Base-by-base conservation (phyloP, 2,329 filamentous ascomycete species). In the Fusarium marasasianum region DNA sequence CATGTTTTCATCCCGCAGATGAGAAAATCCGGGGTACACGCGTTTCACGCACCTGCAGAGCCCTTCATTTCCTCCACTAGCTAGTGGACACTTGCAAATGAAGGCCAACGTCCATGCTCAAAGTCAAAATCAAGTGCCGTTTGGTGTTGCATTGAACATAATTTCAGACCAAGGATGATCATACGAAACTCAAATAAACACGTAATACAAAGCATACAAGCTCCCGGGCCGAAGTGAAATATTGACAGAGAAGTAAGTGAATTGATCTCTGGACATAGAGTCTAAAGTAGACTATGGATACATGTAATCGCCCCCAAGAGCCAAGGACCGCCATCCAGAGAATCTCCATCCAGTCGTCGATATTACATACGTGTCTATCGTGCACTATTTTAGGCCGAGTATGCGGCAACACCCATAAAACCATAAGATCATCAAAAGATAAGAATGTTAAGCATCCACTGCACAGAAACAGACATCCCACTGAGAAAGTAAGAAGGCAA, bases 351-450 rank as follows among this genome's bases (percentile, higher is more conserved):
- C 45, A 64, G 56, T 72, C 66, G 44, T 74, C 68, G 71, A 66
- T 72, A 68, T 68, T 73, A 61, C 62, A 54, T 68, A 51, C 70
- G 48, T 69, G 31, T 69, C 38, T 72, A 69, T 74, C 71, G 62
- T 73, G 54, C 43, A 73, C 66, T 63, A 63, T 68, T 55, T 71
- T 73, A 44, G n/a, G 44, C 59, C 54, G 57, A 31, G 6, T 51
- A 41, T 15, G 33, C 53, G 66, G 58, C 62, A 74, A 43, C 31
- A 61, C 59, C 71, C 71, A 64, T 74, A 54, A 80, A 35, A 37
- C 51, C 68, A 40, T 71, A 66, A 71, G 53, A 72, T 69, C 69
- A 48, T 71, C 26, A 64, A 50, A 64, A 50, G 41, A n/a, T 59
- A 54, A 64, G 29, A 69, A 63, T 41, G 45, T 55, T 57, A 68